phyloP scores from a whole-genome alignment of 352 stramenopile species.

The Phytophthora ohioensis region DNA sequence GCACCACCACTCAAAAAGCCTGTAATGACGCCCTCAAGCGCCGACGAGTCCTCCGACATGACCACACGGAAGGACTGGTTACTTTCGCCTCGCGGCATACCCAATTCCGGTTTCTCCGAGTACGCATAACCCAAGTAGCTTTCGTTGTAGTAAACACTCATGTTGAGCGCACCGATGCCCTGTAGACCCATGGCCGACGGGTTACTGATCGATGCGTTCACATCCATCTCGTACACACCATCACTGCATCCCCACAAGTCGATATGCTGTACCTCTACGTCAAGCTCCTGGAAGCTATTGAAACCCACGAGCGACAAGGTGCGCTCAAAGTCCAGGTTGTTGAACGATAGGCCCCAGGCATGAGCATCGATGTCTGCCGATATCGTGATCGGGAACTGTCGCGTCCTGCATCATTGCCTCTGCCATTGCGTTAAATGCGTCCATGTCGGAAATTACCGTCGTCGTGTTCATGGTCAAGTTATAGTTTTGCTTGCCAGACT shows the following conservation, averaged over 20 bases:
- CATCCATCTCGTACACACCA: constrained; percentile 51
- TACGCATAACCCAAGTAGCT: constrained; percentile 69
- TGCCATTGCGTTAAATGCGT: constrained; percentile 56
- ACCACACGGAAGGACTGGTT: constrained; percentile 59
- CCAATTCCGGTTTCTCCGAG: constrained; percentile 49
- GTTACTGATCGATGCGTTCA: constrained; percentile 68
- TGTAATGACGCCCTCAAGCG: constrained; percentile 47
- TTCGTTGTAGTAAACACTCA: constrained; percentile 69
- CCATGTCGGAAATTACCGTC: constrained; percentile 48
- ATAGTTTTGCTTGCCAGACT: constrained; percentile 54
- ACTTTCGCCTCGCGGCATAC: constrained; percentile 52
- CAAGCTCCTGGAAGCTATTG: constrained; percentile 53
- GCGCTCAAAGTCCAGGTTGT: constrained; percentile 63
- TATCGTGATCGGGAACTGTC: constrained; percentile 45
- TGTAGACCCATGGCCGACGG: constrained; percentile 56
- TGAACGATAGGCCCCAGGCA: constrained; percentile 52
- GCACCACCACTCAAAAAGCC: constrained; percentile 42
- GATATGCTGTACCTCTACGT: constrained; percentile 52
- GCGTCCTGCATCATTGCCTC: constrained; percentile 46
- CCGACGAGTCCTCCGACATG: constrained; percentile 42
- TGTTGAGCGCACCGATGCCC: constrained; percentile 68
- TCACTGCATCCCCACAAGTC: constrained; percentile 46
- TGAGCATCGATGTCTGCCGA: constrained; percentile 48
- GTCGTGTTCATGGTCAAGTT: constrained; percentile 56
- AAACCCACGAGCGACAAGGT: constrained; percentile 54